Conservation (phyloP, 805 yeast genomes). For the Suhomyces vadensis region DNA sequence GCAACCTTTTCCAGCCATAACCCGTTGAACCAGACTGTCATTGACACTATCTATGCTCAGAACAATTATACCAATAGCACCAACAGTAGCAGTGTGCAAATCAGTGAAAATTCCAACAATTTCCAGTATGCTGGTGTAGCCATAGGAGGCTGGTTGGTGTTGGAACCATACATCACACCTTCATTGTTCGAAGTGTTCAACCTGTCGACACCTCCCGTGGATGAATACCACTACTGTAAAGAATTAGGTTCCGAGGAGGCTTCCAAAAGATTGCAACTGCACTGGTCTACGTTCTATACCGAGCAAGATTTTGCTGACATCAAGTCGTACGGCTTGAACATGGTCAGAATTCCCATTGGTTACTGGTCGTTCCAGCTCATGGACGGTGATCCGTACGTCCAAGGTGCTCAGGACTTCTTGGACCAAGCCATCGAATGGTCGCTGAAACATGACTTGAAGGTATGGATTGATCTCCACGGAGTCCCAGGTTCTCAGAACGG, state of each 20-base stretch:
- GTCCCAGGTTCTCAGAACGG: constrained; percentile 98
- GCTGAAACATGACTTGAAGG: constrained; percentile 58
- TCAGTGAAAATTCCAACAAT: constrained; percentile 9
- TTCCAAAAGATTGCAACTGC: constrained; percentile 40
- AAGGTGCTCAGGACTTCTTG: constrained; percentile 64
- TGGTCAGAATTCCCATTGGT: constrained; percentile 78
- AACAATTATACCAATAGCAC: constrained; percentile 8
- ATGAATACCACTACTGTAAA: constrained; percentile 58
- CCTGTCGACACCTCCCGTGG: constrained; percentile 48
- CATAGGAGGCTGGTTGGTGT: constrained; percentile 71
- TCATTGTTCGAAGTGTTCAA: constrained; percentile 50
- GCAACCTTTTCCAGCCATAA: neutral
- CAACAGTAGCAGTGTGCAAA: constrained; percentile 9
- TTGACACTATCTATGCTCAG: constrained; percentile 1
- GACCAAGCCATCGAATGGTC: constrained; percentile 75
- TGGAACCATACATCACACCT: constrained; percentile 73
- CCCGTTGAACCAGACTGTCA: neutral
- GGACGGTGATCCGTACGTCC: constrained; percentile 60
- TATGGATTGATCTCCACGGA: constrained; percentile 93
- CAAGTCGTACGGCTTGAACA: constrained; percentile 55
- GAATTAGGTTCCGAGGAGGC: constrained; percentile 52
- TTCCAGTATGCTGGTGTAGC: constrained; percentile 44
- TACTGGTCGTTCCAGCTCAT: constrained; percentile 70
- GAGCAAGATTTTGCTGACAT: constrained; percentile 59
- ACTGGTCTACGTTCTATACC: constrained; percentile 60